Evolutionary conservation across 1,284 basidiomycete genomes (phyloP).

Genomic region (Cerioporus squamosus): DNA sequence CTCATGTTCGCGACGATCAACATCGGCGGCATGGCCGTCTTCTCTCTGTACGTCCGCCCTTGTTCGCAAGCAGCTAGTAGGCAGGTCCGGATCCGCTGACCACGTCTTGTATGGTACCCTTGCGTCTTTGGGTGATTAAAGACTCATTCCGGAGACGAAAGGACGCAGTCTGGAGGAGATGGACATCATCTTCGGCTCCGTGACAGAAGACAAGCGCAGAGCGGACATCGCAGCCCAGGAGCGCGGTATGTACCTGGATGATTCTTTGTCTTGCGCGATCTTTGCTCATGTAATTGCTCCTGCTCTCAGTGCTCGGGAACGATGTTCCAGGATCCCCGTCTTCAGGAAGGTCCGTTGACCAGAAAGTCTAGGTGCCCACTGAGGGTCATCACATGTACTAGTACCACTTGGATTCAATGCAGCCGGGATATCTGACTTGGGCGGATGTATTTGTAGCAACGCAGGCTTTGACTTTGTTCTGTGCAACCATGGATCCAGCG

Average conservation of each 20-base stretch:
- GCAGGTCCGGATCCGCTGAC: no score
- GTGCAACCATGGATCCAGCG: no score
- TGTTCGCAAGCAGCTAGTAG: no score
- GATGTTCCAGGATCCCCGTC: background rate
- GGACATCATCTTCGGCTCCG: slow-evolving; percentile 80
- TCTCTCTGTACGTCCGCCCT: slow-evolving; percentile 31
- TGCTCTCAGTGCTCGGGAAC: background rate
- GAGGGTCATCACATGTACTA: background rate
- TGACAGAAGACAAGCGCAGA: slow-evolving; percentile 60
- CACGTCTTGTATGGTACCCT: background rate
- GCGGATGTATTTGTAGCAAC: no score
- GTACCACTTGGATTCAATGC: no score
- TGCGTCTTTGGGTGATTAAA: no score
- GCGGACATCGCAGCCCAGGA: slow-evolving; percentile 56
- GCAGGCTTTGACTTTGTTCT: no score
- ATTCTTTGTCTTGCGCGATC: background rate
- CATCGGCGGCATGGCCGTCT: slow-evolving; percentile 40
- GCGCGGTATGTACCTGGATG: slow-evolving; percentile 34
- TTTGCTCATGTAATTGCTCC: background rate
- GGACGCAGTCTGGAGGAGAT: slow-evolving; percentile 77
- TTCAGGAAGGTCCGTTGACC: background rate
- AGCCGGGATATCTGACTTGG: no score
- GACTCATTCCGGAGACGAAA: slow-evolving; percentile 76
- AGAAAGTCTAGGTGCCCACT: background rate
- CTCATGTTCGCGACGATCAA: slow-evolving; percentile 73